Conservation (phyloP, 345 rosid species). For the Pistacia vera region DNA sequence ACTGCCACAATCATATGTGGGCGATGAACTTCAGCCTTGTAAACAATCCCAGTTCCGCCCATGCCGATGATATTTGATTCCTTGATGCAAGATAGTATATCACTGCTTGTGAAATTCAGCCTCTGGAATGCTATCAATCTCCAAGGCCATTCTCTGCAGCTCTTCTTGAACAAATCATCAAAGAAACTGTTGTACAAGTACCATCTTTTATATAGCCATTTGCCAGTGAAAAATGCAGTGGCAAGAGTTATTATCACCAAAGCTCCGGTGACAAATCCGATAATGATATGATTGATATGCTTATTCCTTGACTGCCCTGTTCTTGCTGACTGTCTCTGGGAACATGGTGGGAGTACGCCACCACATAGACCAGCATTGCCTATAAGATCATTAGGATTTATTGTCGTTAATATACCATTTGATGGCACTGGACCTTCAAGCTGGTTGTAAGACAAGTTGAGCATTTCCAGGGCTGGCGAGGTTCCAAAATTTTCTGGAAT, state of each 20-base stretch:
- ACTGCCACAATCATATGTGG: constrained; percentile 72
- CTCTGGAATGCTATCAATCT: constrained; percentile 83
- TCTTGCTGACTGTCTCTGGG: constrained; percentile 26
- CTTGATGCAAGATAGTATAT: constrained; percentile 69
- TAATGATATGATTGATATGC: constrained; percentile 53
- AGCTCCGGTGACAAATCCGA: constrained; percentile 57
- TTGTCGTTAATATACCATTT: constrained; percentile 50
- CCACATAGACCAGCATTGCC: constrained; percentile 86
- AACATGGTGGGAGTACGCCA: constrained; percentile 64
- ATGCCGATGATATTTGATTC: constrained; percentile 84
- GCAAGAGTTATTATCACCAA: constrained; percentile 51
- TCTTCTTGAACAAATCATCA: constrained; percentile 55
- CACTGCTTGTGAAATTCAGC: constrained; percentile 66
- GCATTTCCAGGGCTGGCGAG: constrained; percentile 77
- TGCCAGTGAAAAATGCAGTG: constrained; percentile 50
- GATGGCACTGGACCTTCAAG: constrained; percentile 77
- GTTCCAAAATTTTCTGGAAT: constrained; percentile 67
- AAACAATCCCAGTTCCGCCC: constrained; percentile 93
- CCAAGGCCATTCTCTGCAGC: constrained; percentile 89
- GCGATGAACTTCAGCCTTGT: constrained; percentile 79
- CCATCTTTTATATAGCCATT: constrained; percentile 70
- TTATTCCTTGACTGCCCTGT: constrained; percentile 31
- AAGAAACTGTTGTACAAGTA: constrained; percentile 60
- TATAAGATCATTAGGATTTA: constrained; percentile 62
- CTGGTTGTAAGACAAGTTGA: constrained; percentile 74